Conservation (phyloP, 768 basidiomycete genomes). For the Coprinopsis sp. region DNA sequence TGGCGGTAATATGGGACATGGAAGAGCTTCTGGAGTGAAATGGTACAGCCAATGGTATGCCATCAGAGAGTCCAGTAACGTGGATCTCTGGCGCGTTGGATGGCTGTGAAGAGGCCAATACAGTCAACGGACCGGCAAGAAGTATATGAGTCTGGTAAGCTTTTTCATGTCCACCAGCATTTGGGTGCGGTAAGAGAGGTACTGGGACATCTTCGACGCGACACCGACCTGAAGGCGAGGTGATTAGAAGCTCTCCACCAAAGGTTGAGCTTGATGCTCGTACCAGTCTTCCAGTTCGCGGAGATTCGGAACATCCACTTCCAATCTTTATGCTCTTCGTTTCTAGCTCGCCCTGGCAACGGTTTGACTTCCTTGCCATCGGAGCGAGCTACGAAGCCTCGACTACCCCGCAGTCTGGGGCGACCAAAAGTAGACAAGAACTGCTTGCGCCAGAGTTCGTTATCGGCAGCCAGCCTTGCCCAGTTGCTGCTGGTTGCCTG, state of each 20-base stretch:
- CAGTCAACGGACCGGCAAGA: slow-evolving; percentile 54
- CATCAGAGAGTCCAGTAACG: slow-evolving; percentile 25
- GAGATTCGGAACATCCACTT: slow-evolving; percentile 86
- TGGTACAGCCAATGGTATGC: slow-evolving; percentile 35
- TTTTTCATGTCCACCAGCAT: slow-evolving; percentile 7
- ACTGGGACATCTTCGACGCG: slow-evolving; percentile 34
- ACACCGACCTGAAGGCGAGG: slow-evolving; percentile 54
- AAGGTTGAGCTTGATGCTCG: slow-evolving; percentile 17
- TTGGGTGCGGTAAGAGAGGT: not conserved
- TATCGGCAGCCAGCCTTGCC: slow-evolving; percentile 61
- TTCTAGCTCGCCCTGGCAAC: slow-evolving; percentile 49
- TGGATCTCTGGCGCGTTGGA: slow-evolving; percentile 31
- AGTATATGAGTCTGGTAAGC: slow-evolving; percentile 39
- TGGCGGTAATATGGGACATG: slow-evolving; percentile 48
- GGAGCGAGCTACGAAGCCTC: slow-evolving; percentile 51
- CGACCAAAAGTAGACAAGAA: slow-evolving; percentile 66
- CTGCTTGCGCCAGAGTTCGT: slow-evolving; percentile 67
- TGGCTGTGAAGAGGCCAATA: slow-evolving; percentile 48
- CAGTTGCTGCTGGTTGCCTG: slow-evolving; percentile 64
- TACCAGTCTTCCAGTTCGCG: slow-evolving; percentile 78
- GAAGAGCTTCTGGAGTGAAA: slow-evolving; percentile 34
- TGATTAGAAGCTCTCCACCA: slow-evolving; percentile 1
- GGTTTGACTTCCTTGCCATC: slow-evolving; percentile 58
- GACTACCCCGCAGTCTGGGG: slow-evolving; percentile 59
- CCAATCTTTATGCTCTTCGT: slow-evolving; percentile 54